A percentile compares a stretch with the other conserved stretches of the same genome.
phyloP scores from a whole-genome alignment of 2,329 filamentous ascomycete genomes.

The Hawksworthiomyces lignivorus region DNA sequence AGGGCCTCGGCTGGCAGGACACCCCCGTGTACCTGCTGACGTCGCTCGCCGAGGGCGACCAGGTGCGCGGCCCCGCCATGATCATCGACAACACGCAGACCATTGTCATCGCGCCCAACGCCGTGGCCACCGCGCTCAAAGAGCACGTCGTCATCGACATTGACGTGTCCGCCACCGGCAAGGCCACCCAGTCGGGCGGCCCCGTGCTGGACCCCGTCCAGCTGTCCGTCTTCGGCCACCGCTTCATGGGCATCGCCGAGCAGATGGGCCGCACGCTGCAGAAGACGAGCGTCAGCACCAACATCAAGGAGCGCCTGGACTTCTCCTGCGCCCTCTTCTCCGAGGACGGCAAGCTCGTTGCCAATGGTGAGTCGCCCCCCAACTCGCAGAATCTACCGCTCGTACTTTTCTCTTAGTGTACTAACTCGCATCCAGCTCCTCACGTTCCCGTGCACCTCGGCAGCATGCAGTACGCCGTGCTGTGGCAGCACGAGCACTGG shows the following conservation, averaged over 20 bases:
- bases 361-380: slow-evolving; percentile 60
- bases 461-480: slow-evolving; percentile 75
- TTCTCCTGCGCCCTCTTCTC: slow-evolving; percentile 80
- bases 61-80: slow-evolving; percentile 71
- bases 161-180: slow-evolving; percentile 36
- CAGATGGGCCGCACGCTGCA: slow-evolving; percentile 76
- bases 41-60: slow-evolving; percentile 62
- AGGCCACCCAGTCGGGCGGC: slow-evolving; percentile 17
- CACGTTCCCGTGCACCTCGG: slow-evolving; percentile 75
- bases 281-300: slow-evolving; percentile 73
- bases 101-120: slow-evolving; percentile 74
- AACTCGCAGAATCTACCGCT: too few species aligned
- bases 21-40: slow-evolving; percentile 78
- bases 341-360: slow-evolving; percentile 63
- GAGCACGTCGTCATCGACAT: slow-evolving; percentile 87
- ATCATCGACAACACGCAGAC: slow-evolving; percentile 84
- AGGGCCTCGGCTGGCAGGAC: slow-evolving; percentile 62
- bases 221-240: slow-evolving; percentile 70
- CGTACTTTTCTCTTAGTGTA: too few species aligned
- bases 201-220: slow-evolving; percentile 64
- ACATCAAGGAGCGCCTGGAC: slow-evolving; percentile 75
- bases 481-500: slow-evolving; percentile 72
- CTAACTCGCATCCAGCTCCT: slow-evolving; percentile 38
- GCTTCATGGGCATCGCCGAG: slow-evolving; percentile 81
- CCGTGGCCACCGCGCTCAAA: slow-evolving; percentile 69